Conservation (phyloP, 805 yeast species). For the Hanseniaspora nectarophila region DNA sequence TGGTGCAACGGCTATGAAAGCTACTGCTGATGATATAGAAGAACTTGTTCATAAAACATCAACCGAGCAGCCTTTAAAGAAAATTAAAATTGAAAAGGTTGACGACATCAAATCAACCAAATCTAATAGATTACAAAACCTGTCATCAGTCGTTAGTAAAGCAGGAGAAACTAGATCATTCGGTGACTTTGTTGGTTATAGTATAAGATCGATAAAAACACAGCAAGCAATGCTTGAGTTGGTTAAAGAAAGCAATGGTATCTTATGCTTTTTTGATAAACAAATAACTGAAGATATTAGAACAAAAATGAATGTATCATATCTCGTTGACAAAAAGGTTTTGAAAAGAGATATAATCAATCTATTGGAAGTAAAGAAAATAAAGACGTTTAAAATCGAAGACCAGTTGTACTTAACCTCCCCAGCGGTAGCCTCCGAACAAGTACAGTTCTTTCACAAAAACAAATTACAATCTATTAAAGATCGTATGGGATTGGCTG, state of each 20-base stretch:
- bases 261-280: slow-evolving; percentile 33
- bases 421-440: slow-evolving; percentile 8
- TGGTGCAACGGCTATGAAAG: background rate
- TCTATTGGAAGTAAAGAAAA: slow-evolving; percentile 28
- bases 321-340: slow-evolving; percentile 43
- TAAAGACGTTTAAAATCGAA: slow-evolving; percentile 15
- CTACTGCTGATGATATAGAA: background rate
- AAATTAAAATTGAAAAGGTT: background rate
- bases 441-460: slow-evolving; percentile 7
- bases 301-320: slow-evolving; percentile 31
- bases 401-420: slow-evolving; percentile 5
- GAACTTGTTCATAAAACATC: background rate
- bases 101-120: background rate
- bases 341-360: slow-evolving; percentile 33
- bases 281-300: slow-evolving; percentile 33
- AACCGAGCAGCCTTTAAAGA: background rate
- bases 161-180: slow-evolving; percentile 6
- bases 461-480: background rate
- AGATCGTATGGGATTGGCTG: background rate
- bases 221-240: slow-evolving; percentile 34
- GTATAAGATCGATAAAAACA: slow-evolving; percentile 37
- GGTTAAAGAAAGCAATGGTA: slow-evolving; percentile 36
- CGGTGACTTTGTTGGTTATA: slow-evolving; percentile 31
- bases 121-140: slow-evolving; percentile 1
- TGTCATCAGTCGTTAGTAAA: slow-evolving; percentile 17